These are phyloP conservation scores for Brasilioporus rufonigricans DNA, from an alignment of 768 basidiomycete species.

Conservation along the genomic window DNA sequence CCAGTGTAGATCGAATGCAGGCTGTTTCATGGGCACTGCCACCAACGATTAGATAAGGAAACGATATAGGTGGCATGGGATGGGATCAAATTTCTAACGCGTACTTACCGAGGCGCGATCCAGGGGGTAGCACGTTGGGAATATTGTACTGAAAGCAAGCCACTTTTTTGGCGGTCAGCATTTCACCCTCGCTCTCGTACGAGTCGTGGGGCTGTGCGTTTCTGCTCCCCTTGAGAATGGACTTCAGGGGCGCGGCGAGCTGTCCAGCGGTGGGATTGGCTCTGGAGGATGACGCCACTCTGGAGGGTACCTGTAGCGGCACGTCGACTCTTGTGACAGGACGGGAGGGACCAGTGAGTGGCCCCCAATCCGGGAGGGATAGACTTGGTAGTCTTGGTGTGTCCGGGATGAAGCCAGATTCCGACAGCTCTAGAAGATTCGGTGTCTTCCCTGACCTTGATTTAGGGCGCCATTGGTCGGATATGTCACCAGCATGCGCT, in stretches of 20 bases:
- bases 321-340: constrained; percentile 10
- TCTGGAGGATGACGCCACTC: constrained; percentile 12
- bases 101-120: constrained; percentile 28
- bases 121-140: constrained; percentile 20
- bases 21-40: constrained; percentile 38
- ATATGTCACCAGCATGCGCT: too few relatives aligned
- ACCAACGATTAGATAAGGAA: constrained; percentile 30
- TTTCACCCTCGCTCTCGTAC: constrained; percentile 32
- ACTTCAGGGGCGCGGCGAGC: constrained; percentile 23
- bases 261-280: constrained; percentile 22
- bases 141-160: constrained; percentile 21
- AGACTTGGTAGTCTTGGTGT: constrained; percentile 22
- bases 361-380: constrained; percentile 15
- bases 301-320: too few relatives aligned
- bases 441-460: too few relatives aligned
- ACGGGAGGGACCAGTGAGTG: constrained; percentile 5
- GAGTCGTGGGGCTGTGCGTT: constrained; percentile 13
- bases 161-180: constrained; percentile 19
- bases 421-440: too few relatives aligned
- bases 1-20: constrained; percentile 46
- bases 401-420: constrained; percentile 18
- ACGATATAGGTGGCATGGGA: not conserved
- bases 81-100: not conserved
- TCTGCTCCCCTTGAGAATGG: constrained; percentile 30
- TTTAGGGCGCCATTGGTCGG: too few relatives aligned